These are phyloP conservation scores for Delitschia confertaspora DNA, from an alignment of 495 filamentous ascomycete genomes.

Conservation along the genomic window DNA sequence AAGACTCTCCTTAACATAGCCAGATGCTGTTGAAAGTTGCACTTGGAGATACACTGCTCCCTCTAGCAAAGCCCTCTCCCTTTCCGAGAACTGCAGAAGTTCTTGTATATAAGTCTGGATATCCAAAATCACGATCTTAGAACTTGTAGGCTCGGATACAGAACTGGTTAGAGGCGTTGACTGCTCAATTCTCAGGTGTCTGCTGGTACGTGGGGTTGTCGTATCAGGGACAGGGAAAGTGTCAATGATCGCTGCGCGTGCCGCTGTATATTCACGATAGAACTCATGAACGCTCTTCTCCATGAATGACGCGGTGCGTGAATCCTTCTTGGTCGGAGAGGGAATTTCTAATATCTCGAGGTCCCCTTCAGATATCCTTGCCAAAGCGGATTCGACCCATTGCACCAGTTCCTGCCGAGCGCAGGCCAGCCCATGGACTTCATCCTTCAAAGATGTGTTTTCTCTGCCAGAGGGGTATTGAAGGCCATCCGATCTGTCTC, in stretches of 20 bases:
- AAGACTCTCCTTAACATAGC: conserved; percentile 20
- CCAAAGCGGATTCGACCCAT: conserved; percentile 34
- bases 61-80: conserved; percentile 21
- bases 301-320: neutral
- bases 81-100: neutral
- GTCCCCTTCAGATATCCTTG: conserved; percentile 27
- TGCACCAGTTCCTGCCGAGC: conserved; percentile 30
- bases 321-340: conserved; percentile 17
- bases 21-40: conserved; percentile 26
- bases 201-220: neutral
- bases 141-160: no score
- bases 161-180: neutral
- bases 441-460: conserved; percentile 4
- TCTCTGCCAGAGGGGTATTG: neutral
- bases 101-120: neutral
- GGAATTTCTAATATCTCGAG: conserved; percentile 16
- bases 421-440: conserved; percentile 27
- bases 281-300: conserved; percentile 2
- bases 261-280: conserved; percentile 9
- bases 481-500: conserved; percentile 1
- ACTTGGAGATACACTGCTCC: conserved; percentile 24
- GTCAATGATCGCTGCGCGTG: conserved; percentile 3
- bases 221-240: conserved; percentile 1
- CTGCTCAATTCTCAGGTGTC: conserved; percentile 4
- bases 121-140: neutral